Evolutionary conservation across 495 filamentous ascomycete genomes (phyloP).

Genomic region (Evernia prunastri): DNA sequence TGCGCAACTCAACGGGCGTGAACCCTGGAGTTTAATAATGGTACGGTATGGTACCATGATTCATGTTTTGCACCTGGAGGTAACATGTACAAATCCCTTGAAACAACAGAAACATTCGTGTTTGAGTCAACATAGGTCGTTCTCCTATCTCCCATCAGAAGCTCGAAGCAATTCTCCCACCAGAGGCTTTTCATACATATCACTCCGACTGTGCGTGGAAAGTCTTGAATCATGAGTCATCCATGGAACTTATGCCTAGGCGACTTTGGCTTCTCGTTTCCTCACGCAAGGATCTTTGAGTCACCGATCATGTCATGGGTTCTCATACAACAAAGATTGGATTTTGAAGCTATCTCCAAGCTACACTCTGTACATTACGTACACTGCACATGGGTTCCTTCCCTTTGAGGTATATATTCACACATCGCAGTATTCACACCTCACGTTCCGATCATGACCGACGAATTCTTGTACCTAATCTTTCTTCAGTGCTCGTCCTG

Average conservation of each 20-base stretch:
- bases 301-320: neutral
- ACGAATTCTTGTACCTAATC: slow-evolving; percentile 19
- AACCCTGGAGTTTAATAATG: neutral
- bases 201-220: too few species aligned
- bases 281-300: neutral
- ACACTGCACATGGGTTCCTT: neutral
- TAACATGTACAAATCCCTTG: too few species aligned
- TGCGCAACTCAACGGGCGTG: neutral
- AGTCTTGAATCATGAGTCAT: neutral
- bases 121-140: too few species aligned
- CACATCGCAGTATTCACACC: neutral
- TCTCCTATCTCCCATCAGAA: too few species aligned
- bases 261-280: neutral
- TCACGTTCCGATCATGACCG: slow-evolving; percentile 20
- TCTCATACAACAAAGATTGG: neutral
- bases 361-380: neutral
- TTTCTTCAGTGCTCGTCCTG: slow-evolving; percentile 85
- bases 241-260: neutral
- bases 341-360: neutral
- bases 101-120: too few species aligned
- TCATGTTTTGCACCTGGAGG: too few species aligned
- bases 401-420: neutral
- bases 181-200: too few species aligned
- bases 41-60: neutral
- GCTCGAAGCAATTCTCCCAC: too few species aligned